phyloP scores from a whole-genome alignment of 2,329 filamentous ascomycete genomes.

The Fusarium globosum region DNA sequence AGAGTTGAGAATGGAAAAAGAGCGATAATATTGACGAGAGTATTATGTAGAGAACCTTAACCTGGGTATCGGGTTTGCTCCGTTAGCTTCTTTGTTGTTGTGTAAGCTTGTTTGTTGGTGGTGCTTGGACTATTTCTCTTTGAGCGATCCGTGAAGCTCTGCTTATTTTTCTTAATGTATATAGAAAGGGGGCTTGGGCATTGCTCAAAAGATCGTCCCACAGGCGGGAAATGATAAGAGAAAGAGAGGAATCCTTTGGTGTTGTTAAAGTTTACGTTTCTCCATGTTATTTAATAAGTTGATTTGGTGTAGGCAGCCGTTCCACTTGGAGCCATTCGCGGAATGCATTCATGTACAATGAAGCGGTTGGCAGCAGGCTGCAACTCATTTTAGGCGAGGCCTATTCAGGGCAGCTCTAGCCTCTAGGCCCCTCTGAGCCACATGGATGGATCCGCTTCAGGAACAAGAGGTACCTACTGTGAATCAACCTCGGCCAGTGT shows the following conservation, averaged over 20 bases:
- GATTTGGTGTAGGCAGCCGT: constrained; percentile 29
- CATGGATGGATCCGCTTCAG: constrained; percentile 28
- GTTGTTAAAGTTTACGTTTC: constrained; percentile 21
- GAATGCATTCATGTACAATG: constrained; percentile 8
- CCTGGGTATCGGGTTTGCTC: not conserved
- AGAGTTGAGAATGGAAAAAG: not conserved
- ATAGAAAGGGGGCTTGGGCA: constrained; percentile 1
- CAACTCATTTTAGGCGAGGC: constrained; percentile 25
- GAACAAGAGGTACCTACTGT: constrained; percentile 11
- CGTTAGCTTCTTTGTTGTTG: constrained; percentile 15
- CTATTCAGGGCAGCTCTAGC: constrained; percentile 11
- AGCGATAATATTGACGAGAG: not conserved
- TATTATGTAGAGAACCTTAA: not conserved
- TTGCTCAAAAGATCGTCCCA: constrained; percentile 1
- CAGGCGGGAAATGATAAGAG: not conserved
- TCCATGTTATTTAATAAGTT: constrained; percentile 10
- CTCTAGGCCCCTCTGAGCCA: constrained; percentile 17
- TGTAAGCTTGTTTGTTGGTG: constrained; percentile 24
- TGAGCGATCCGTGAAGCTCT: constrained; percentile 22
- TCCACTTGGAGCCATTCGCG: not conserved
- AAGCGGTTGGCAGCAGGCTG: constrained; percentile 37
- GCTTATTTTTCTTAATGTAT: not conserved
- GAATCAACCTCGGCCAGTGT: constrained; percentile 11
- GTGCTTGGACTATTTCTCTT: constrained; percentile 32
- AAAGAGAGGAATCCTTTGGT: constrained; percentile 3